phyloP scores from a whole-genome alignment of 495 filamentous ascomycete species.

The Mycothermus thermophilus region DNA sequence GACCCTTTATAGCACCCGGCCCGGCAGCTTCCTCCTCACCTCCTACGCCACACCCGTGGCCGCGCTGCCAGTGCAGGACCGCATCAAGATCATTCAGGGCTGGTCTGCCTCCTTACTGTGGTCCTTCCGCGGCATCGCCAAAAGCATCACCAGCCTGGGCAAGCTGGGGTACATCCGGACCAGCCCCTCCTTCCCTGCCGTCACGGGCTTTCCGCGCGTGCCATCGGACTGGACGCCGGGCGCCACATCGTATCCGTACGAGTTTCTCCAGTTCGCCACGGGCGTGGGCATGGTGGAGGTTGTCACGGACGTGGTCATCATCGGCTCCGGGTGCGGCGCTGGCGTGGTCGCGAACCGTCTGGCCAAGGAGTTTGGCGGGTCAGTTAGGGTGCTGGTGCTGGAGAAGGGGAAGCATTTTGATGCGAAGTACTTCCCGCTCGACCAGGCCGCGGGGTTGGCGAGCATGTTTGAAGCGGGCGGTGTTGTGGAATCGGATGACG shows the following conservation, averaged over 20 bases:
- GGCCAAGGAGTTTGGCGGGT: conserved; percentile 43
- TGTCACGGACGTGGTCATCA: conserved; percentile 69
- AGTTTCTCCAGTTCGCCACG: conserved; percentile 37
- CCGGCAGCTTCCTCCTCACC: conserved; percentile 53
- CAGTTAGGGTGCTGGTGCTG: conserved; percentile 62
- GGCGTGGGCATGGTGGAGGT: conserved; percentile 29
- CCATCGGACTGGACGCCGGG: conserved; percentile 47
- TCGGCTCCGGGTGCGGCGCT: conserved; percentile 83
- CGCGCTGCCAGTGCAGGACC: conserved; percentile 44
- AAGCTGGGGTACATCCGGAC: conserved; percentile 46
- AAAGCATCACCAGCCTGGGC: conserved; percentile 39
- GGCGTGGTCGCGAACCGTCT: conserved; percentile 69
- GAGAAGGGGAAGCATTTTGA: conserved; percentile 45
- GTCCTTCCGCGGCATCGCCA: conserved; percentile 43
- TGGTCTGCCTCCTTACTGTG: conserved; percentile 47
- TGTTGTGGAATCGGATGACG: conserved; percentile 45
- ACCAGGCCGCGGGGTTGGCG: conserved; percentile 42
- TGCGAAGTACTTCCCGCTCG: conserved; percentile 50
- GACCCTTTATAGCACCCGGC: conserved; percentile 41
- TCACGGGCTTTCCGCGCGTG: conserved; percentile 49
- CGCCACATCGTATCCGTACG: conserved; percentile 29
- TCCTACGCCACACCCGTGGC: conserved; percentile 49
- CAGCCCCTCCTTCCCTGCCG: conserved; percentile 39
- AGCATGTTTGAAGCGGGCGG: conserved; percentile 59
- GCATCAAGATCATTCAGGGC: conserved; percentile 44